Base-by-base conservation (phyloP, 495 filamentous ascomycete species). In the Patellaria atrata region DNA sequence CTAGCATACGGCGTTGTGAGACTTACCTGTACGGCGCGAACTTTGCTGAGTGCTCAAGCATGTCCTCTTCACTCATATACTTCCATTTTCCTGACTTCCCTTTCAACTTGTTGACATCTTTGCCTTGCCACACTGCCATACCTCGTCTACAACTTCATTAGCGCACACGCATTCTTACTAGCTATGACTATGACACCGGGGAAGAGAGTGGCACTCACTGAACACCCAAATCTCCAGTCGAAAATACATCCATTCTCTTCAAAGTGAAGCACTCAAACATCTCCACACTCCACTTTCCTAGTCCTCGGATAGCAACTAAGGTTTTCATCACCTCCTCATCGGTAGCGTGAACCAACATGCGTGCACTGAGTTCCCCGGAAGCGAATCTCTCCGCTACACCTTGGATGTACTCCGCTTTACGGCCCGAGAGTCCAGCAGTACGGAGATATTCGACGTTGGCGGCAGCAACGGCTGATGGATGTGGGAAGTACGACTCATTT, bases 381-480 rank as follows among this genome's bases (percentile, higher is more conserved):
- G 57, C 59, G 52, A 97, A 94, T 48, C 85, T 85, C 51, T 79
- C 62, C 2, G 85, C 81, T 3, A 97, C 61, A 0, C 85, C 85
- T 27, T 72, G 67, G 24, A 94, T 69, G 56, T 97, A 97, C 56
- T 96, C 91, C 26, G 91, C 89, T 56, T 97, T 97, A 18, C 89
- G 71, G 54, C 80, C 72, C 5, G 82, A 92, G 19, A 96, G 68
- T 2, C 89, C 91, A 5, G 84, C 91, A 22, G 82, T 75, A 19
- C 83, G 75, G 12, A 96, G 64, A 5, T 59, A 66, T 23, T 72
- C 50, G 25, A 93, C 58, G 33, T 70, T 48, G 31, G 59, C 67
- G 5, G 52, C 44, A 0, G 69, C 63, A 1, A 96, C 80, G 37
- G 82, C 65, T 1, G 70, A 63, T 0, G 91, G 89, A 3, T 70